A percentile compares a stretch with the other conserved stretches of the same genome.
phyloP scores from a whole-genome alignment of 2,329 filamentous ascomycete species.

The Thielaviopsis euricoi region DNA sequence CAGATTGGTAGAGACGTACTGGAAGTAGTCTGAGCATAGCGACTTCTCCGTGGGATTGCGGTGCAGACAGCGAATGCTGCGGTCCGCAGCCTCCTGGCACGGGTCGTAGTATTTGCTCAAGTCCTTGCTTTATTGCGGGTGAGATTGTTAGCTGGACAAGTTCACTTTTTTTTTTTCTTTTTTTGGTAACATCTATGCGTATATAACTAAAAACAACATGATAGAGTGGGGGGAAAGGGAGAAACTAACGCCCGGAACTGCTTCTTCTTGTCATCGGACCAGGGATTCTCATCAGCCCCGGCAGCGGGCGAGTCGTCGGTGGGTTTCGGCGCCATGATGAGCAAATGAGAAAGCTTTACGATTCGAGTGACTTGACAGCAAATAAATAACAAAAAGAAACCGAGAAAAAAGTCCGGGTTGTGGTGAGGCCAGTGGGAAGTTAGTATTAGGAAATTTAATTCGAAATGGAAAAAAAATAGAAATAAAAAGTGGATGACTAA shows the following conservation, averaged over 20 bases:
- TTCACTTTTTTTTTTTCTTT: no score
- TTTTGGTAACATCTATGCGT: not conserved
- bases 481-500: not conserved
- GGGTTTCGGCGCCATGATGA: constrained; percentile 6
- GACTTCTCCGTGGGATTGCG: constrained; percentile 71
- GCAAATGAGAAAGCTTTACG: not conserved
- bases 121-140: constrained; percentile 47
- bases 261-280: constrained; percentile 7
- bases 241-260: constrained; percentile 11
- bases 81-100: constrained; percentile 78
- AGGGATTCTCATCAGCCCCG: not conserved
- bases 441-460: no score
- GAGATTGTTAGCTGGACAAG: not conserved
- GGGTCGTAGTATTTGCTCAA: constrained; percentile 88
- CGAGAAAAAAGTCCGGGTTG: no score
- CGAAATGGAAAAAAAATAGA: not conserved
- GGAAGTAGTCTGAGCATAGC: constrained; percentile 93
- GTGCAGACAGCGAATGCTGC: constrained; percentile 74
- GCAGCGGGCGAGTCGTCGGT: constrained; percentile 2
- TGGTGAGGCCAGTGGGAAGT: no score
- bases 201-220: not conserved
- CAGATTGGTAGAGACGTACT: no score
- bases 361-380: not conserved
- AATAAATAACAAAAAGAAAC: not conserved
- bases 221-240: not conserved